phyloP scores from a whole-genome alignment of 2,329 filamentous ascomycete genomes.

The Microsporum audouinii region DNA sequence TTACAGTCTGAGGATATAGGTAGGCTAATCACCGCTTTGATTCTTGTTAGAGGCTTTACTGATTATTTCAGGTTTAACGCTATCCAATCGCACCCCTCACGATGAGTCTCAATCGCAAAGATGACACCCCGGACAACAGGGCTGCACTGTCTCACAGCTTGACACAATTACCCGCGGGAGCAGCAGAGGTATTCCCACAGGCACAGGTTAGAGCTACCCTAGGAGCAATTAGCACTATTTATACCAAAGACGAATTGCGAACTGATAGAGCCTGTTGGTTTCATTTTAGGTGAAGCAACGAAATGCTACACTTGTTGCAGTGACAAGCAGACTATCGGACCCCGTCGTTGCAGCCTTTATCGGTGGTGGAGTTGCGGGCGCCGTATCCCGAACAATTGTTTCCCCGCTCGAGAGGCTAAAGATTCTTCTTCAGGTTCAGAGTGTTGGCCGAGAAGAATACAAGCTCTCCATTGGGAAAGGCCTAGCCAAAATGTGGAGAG shows the following conservation, averaged over 20 bases:
- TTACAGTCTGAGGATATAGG: background rate
- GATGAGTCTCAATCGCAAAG: conserved; percentile 10
- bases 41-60: background rate
- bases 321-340: conserved; percentile 47
- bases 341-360: conserved; percentile 86
- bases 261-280: background rate
- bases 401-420: conserved; percentile 92
- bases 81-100: background rate
- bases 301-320: background rate
- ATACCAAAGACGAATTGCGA: background rate
- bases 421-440: conserved; percentile 96
- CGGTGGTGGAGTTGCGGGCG: conserved; percentile 84
- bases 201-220: background rate
- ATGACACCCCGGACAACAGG: conserved; percentile 1
- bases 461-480: conserved; percentile 84
- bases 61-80: background rate
- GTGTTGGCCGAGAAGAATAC: conserved; percentile 79
- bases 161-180: background rate
- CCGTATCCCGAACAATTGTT: conserved; percentile 94
- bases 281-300: background rate
- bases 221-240: background rate
- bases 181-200: background rate
- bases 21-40: background rate
- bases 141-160: background rate
- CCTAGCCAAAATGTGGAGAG: conserved; percentile 86